Evolutionary conservation across 1,284 basidiomycete genomes (phyloP), one percentile per base, ranked within the genome.

Genomic region (Lentinus polychrous): DNA sequence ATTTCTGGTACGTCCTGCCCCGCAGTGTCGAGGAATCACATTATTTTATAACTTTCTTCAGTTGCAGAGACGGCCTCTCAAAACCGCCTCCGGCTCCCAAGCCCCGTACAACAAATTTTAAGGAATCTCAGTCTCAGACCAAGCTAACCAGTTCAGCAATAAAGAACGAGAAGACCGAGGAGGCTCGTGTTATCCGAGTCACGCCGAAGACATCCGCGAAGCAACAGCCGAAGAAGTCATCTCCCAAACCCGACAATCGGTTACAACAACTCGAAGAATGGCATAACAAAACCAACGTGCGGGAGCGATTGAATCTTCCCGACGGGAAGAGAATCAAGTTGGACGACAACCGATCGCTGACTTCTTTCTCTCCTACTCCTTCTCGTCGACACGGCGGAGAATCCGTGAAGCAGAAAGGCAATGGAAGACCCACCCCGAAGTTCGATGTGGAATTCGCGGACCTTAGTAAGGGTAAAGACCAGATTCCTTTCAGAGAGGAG

Each of bases 31-130:
- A 32, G 32, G 22, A 50, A 48, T 49, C 51, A 48, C 36, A n/a
- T n/a, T n/a, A n/a, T n/a, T n/a, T 34, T 45, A 49, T 45, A 17
- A 48, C 48, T 32, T 20, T 23, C 43, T 11, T 52, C 8, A 91
- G 87, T 59, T 90, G 87, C 56, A 77, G 79, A 36, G 82, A 89
- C 39, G 87, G 87, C 1, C 56, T 83, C 12, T 54, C 61, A 10
- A 79, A 76, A 47, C 81, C 79, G 20, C 74, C 77, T 3, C 64
- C 66, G 6, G 52, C 61, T 38, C 64, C 69, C 44, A 77, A 55
- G 58, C 55, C 50, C 50, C 55, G 53, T 7, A 44, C 61, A 12
- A 58, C 35, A 63, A 46, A 52, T 50, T 27, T 35, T 59, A 2
- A 51, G 53, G 34, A 54, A 10, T 27, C 52, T 11, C 45, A 42